A percentile compares a stretch with the other conserved stretches of the same genome.
Evolutionary conservation across 2,329 filamentous ascomycete genomes (phyloP).

Genomic region (Lasiodiplodia gonubiensis): DNA sequence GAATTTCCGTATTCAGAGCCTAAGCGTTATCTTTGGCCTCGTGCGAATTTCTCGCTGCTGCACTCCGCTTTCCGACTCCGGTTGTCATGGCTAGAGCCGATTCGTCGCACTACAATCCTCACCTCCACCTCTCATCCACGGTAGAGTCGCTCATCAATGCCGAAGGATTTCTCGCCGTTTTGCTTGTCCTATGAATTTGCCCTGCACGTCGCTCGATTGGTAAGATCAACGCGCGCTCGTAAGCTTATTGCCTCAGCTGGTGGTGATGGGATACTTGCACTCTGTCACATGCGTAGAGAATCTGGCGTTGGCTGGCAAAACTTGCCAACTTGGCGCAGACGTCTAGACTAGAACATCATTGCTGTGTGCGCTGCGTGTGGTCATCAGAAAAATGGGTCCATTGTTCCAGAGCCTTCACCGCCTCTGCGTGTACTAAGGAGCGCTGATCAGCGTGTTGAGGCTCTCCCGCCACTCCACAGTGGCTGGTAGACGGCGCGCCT

Average conservation of each 20-base stretch:
- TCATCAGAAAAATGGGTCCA: not conserved
- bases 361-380: not conserved
- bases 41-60: not conserved
- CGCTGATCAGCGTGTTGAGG: not conserved
- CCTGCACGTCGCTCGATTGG: not conserved
- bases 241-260: not conserved
- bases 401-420: constrained; percentile 4
- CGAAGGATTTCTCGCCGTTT: not conserved
- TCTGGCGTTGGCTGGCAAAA: not conserved
- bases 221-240: not conserved
- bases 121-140: not conserved
- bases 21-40: not conserved
- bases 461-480: constrained; percentile 10
- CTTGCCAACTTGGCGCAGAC: not conserved
- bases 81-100: not conserved
- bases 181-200: not conserved
- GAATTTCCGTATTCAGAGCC: not conserved
- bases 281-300: not conserved
- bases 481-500: constrained; percentile 15
- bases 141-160: not conserved
- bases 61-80: not conserved
- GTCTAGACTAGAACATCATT: not conserved
- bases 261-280: not conserved
- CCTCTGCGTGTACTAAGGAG: not conserved
- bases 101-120: not conserved